A percentile compares a stretch with the other conserved stretches of the same genome.
Conservation (phyloP, 2,329 filamentous ascomycete genomes). For the Aureobasidium mangrovei region DNA sequence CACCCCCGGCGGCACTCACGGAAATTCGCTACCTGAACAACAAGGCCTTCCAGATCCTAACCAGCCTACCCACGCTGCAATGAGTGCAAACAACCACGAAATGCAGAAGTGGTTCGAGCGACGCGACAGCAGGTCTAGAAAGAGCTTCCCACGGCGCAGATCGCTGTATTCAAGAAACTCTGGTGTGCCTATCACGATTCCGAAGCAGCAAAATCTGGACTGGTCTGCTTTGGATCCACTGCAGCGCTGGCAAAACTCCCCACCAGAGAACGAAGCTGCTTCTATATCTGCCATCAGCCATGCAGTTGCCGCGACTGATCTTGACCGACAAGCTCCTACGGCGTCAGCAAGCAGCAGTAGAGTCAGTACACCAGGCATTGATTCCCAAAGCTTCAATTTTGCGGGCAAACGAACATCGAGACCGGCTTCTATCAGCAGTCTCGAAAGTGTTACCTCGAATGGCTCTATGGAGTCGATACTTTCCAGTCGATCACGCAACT, state of each 20-base stretch:
- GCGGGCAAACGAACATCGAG: slow-evolving; percentile 2
- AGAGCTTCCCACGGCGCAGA: background rate
- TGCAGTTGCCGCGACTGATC: slow-evolving; percentile 40
- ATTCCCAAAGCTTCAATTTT: background rate
- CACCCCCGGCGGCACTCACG: background rate
- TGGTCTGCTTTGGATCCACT: slow-evolving; percentile 38
- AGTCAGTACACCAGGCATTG: slow-evolving; percentile 3
- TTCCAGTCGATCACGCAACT: slow-evolving; percentile 1
- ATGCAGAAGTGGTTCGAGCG: slow-evolving; percentile 7
- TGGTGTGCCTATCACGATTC: slow-evolving; percentile 1
- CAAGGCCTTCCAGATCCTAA: background rate
- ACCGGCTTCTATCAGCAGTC: slow-evolving; percentile 8
- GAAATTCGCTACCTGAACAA: background rate
- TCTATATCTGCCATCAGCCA: slow-evolving; percentile 54
- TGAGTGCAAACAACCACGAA: slow-evolving; percentile 10
- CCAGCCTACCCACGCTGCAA: slow-evolving; percentile 2
- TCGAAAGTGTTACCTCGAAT: slow-evolving; percentile 6
- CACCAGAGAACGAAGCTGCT: slow-evolving; percentile 61
- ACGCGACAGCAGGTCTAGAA: slow-evolving; percentile 5
- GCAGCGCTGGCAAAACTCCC: slow-evolving; percentile 61
- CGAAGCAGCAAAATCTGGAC: slow-evolving; percentile 2
- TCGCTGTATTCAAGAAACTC: slow-evolving; percentile 9
- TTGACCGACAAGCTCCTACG: slow-evolving; percentile 18
- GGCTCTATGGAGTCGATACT: slow-evolving; percentile 8
- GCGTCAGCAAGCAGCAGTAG: slow-evolving; percentile 6